Evolutionary conservation across 2,329 filamentous ascomycete species (phyloP).

Genomic region (Colletotrichum viniferum): DNA sequence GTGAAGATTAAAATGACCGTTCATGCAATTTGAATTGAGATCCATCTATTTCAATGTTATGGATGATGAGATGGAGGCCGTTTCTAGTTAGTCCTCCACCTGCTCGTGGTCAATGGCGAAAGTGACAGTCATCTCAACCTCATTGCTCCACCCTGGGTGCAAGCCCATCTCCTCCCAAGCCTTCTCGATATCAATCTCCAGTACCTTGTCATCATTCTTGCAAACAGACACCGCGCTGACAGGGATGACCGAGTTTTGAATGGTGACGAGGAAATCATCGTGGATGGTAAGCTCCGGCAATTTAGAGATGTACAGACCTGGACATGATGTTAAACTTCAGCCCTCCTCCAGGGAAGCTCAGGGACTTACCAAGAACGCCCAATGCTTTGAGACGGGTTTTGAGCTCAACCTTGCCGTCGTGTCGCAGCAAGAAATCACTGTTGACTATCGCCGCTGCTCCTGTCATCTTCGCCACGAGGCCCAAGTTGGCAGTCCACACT

Average conservation of each 20-base stretch:
- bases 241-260: constrained; percentile 75
- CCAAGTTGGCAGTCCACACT: constrained; percentile 71
- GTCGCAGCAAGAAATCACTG: constrained; percentile 58
- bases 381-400: constrained; percentile 79
- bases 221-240: constrained; percentile 66
- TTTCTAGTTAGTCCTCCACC: background rate
- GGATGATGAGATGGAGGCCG: background rate
- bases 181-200: constrained; percentile 76
- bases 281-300: constrained; percentile 65
- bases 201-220: constrained; percentile 56
- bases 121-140: constrained; percentile 72
- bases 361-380: constrained; percentile 68
- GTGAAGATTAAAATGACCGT: background rate
- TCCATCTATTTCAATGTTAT: background rate
- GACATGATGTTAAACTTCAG: background rate
- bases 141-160: constrained; percentile 78
- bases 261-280: constrained; percentile 73
- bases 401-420: constrained; percentile 66
- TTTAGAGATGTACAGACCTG: constrained; percentile 78
- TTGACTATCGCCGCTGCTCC: constrained; percentile 78
- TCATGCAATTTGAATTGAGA: background rate
- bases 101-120: constrained; percentile 41
- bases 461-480: constrained; percentile 87
- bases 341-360: background rate
- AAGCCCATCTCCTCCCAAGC: constrained; percentile 81